phyloP scores from a whole-genome alignment of 352 stramenopile genomes.

The Pilasporangium apinafurcum region DNA sequence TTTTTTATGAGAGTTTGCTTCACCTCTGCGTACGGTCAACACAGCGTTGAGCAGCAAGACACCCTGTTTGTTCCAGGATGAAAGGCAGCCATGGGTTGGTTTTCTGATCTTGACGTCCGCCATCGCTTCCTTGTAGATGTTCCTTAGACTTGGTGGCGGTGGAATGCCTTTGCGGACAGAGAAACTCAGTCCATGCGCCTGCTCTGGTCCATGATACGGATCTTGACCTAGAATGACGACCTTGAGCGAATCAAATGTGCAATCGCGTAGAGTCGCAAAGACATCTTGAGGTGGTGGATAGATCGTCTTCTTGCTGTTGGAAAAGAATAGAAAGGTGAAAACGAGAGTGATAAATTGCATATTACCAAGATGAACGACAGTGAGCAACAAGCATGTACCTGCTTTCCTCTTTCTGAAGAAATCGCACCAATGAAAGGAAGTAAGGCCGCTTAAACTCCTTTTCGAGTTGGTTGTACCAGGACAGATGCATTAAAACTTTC shows the following conservation, averaged over 20 bases:
- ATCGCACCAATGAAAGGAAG: slow-evolving; percentile 35
- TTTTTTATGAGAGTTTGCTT: slow-evolving; percentile 95
- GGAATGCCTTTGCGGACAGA: slow-evolving; percentile 88
- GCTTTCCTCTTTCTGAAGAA: slow-evolving; percentile 43
- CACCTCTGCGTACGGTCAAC: slow-evolving; percentile 91
- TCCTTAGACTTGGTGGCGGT: slow-evolving; percentile 93
- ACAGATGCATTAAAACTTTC: slow-evolving; percentile 34
- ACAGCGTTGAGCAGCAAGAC: slow-evolving; percentile 98
- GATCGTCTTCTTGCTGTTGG: slow-evolving; percentile 58
- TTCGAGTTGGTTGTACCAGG: slow-evolving; percentile 52
- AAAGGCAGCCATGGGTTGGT: slow-evolving; percentile 89
- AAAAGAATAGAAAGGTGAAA: background rate
- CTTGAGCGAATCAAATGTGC: slow-evolving; percentile 80
- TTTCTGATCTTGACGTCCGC: slow-evolving; percentile 64
- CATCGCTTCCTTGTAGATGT: slow-evolving; percentile 98
- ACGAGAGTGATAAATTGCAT: background rate
- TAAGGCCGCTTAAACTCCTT: slow-evolving; percentile 38
- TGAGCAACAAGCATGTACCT: slow-evolving; percentile 14
- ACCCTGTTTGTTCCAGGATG: slow-evolving; percentile 91
- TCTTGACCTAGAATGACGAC: slow-evolving; percentile 94
- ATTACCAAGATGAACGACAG: no score
- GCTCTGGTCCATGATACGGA: slow-evolving; percentile 82
- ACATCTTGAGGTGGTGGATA: slow-evolving; percentile 84
- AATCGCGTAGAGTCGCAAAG: slow-evolving; percentile 89
- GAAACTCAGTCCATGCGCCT: slow-evolving; percentile 87